phyloP scores from a whole-genome alignment of 176 grass and related monocot species.

The Tillandsia fasciculata region DNA sequence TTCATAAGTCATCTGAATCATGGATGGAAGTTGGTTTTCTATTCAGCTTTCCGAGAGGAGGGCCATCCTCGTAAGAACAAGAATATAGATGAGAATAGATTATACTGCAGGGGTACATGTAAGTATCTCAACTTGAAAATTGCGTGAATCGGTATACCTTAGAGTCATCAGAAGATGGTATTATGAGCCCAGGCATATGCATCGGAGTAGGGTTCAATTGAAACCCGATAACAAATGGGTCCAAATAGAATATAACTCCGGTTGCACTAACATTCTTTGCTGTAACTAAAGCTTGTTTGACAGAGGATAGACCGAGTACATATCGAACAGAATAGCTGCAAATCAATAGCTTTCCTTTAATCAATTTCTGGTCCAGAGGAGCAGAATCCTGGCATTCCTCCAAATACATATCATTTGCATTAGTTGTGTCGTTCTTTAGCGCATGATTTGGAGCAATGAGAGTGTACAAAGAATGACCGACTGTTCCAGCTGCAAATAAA shows the following conservation, averaged over 20 bases:
- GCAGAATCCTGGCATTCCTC: slow-evolving; percentile 92
- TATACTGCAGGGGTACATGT: background rate
- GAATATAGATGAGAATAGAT: background rate
- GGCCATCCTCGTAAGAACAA: background rate
- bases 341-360: slow-evolving; percentile 75
- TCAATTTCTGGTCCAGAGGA: slow-evolving; percentile 52
- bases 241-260: slow-evolving; percentile 94
- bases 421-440: slow-evolving; percentile 45
- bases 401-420: slow-evolving; percentile 52
- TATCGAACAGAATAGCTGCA: slow-evolving; percentile 96
- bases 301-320: slow-evolving; percentile 93
- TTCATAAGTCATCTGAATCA: no score
- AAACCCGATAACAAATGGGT: slow-evolving; percentile 94
- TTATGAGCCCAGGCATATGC: slow-evolving; percentile 81
- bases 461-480: slow-evolving; percentile 65
- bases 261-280: slow-evolving; percentile 69
- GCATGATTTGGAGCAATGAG: slow-evolving; percentile 77
- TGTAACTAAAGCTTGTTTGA: slow-evolving; percentile 89
- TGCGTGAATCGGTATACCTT: slow-evolving; percentile 41
- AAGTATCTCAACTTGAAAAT: background rate
- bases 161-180: slow-evolving; percentile 91
- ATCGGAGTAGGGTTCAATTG: slow-evolving; percentile 98
- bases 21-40: no score
- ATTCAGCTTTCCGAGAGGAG: no score
- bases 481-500: slow-evolving; percentile 79